Evolutionary conservation across 805 yeast species (phyloP), one percentile per base, ranked within the genome.

Genomic region (Kluyveromyces lactis): DNA sequence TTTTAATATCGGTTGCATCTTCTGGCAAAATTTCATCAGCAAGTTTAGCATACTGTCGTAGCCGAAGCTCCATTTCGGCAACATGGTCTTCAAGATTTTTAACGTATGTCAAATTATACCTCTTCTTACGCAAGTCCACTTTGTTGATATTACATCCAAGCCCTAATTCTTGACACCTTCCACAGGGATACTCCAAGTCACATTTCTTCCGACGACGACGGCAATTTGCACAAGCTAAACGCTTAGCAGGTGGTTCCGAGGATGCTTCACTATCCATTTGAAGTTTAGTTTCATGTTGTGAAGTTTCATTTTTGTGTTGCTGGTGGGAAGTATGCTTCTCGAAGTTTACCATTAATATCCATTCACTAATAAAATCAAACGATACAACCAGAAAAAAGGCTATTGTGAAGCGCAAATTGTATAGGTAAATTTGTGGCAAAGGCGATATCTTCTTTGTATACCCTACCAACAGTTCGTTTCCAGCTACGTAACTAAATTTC

Each of bases 51-150:
- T 11, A 30, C 4, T 45, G 48, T 35, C 45, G 45, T 16, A 62
- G 38, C 37, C 51, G 51, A 3, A 46, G 43, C 38, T 63, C 62
- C 30, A 61, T 43, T 17, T 48, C 41, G 15, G 57, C 52, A 26
- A 59, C 48, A 33, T 59, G 63, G 1, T 47, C 42, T 41, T 62
- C 76, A 32, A 74, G 51, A 2, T 65, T 58, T 33, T 65, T 64
- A n/a, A 74, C 78, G 48, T 74, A 73, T 33, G 66, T 62, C 8
- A 68, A 70, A 0, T 72, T 63, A 3, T 75, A 74, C 34, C 79
- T 54, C 42, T 68, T 69, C 46, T 71, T 73, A 29, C 80, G 59
- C 62, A 72, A 58, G 48, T 74, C 80, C 44, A 63, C 65, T 10
- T 66, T 65, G 11, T 69, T 66, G 27, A 66, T 66, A 33, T 72